Base-by-base conservation (phyloP, 2,329 filamentous ascomycete genomes). In the Fusarium devonianum region DNA sequence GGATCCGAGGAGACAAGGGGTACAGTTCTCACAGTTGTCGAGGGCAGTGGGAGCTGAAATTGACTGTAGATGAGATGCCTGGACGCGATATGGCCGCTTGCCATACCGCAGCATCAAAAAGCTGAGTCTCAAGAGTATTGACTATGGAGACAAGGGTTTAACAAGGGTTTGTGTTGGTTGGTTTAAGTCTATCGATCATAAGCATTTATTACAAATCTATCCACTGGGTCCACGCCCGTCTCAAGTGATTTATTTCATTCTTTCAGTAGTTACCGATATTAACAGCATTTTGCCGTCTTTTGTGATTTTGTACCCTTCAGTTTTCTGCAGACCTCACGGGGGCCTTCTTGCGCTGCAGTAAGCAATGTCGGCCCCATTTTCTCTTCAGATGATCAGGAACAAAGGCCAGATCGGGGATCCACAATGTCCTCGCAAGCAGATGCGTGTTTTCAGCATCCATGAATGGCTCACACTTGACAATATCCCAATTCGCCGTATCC, bases 351-450 rank as follows among this genome's bases (percentile, higher is more conserved):
- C 84, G 82, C 65, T 82, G 82, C 58, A 97, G 73, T 41, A 99
- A 77, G 70, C 94, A 99, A 71, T 97, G 95, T 42, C 85, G 79
- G 13, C 92, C 94, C 91, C 92, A 97, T 71, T 84, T 86, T 48
- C 93, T 83, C 62, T 80, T 83, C 58, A 85, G 86, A 50, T 79
- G 80, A 30, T 84, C 78, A 1, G 92, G 92, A 11, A 96, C 75
- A 28, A 90, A 73, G 0, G 80, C 73, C 54, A 85, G 73, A 58
- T 91, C 81, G 3, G 94, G 94, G 25, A 96, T 69, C 90, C 91
- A 97, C 35, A 96, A 73, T 7, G 90, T 81, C 53, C 94, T 83
- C 2, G 88, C 88, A 5, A 97, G 56, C 9, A 89, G 72, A 32
- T 86, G 80, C 0, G 93, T 97, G 48, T 79, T 82, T 4, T 82